phyloP scores from a whole-genome alignment of 805 yeast genomes.

The Saccharomycopsis oosterbeekiorum region DNA sequence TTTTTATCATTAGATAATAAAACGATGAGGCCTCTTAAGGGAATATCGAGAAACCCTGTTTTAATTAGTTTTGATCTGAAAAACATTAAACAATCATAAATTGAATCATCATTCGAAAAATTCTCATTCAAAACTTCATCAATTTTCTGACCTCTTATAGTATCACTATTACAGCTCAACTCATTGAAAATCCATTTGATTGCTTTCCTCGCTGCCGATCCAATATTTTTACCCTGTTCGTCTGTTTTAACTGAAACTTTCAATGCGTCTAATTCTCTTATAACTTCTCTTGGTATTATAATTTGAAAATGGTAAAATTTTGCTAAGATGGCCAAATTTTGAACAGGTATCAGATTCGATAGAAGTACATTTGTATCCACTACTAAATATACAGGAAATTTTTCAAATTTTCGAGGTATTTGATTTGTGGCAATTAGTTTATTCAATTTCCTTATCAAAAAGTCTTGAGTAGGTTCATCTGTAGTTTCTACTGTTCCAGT shows the following conservation, averaged over 20 bases:
- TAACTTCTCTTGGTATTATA: slow-evolving; percentile 60
- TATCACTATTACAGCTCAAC: slow-evolving; percentile 41
- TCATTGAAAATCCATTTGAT: slow-evolving; percentile 65
- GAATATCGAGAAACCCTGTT: slow-evolving; percentile 19
- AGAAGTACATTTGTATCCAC: slow-evolving; percentile 79
- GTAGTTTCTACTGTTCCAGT: no score
- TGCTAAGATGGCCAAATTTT: slow-evolving; percentile 37
- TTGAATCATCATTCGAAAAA: slow-evolving; percentile 64
- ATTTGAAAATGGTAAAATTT: slow-evolving; percentile 36
- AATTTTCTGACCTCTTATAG: slow-evolving; percentile 56
- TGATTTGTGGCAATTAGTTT: background rate
- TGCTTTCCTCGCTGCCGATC: slow-evolving; percentile 57
- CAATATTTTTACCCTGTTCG: slow-evolving; percentile 27
- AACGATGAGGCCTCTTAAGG: slow-evolving; percentile 35
- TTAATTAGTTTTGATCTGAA: slow-evolving; percentile 29
- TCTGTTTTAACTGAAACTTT: slow-evolving; percentile 34
- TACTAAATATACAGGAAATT: slow-evolving; percentile 31
- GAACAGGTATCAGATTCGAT: slow-evolving; percentile 52
- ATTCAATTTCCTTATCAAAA: background rate
- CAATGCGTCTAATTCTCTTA: slow-evolving; percentile 76
- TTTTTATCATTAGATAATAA: slow-evolving; percentile 77
- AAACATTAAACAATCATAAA: slow-evolving; percentile 74
- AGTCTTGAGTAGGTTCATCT: background rate
- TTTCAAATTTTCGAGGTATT: background rate
- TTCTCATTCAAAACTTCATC: slow-evolving; percentile 40